phyloP scores from a whole-genome alignment of 768 basidiomycete species.

The Pisolithus tinctorius region DNA sequence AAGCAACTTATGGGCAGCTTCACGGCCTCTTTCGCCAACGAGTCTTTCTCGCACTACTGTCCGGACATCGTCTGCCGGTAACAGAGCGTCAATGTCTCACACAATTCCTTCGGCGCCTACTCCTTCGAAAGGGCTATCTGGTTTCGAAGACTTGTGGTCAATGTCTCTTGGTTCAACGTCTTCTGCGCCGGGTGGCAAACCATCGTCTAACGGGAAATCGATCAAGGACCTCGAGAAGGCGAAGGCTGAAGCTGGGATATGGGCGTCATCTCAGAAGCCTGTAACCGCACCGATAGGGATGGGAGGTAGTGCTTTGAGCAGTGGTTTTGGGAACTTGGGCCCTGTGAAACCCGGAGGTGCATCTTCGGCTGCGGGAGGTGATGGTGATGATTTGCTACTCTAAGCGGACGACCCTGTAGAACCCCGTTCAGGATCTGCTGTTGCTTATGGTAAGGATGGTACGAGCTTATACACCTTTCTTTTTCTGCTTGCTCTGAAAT shows the following conservation, averaged over 20 bases:
- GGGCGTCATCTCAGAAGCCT: constrained; percentile 43
- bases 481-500: neutral
- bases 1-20: constrained; percentile 17
- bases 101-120: constrained; percentile 17
- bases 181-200: constrained; percentile 26
- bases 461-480: neutral
- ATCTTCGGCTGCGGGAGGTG: constrained; percentile 19
- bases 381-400: constrained; percentile 35
- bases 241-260: constrained; percentile 74
- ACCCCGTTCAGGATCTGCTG: neutral
- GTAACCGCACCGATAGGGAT: constrained; percentile 8
- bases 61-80: constrained; percentile 5
- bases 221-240: constrained; percentile 89
- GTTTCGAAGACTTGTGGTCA: constrained; percentile 88
- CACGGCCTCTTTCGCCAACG: constrained; percentile 23
- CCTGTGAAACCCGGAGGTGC: constrained; percentile 11
- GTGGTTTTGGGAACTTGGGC: constrained; percentile 31
- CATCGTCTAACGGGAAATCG: constrained; percentile 50
- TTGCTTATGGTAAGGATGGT: neutral
- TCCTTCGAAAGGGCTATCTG: constrained; percentile 36
- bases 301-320: constrained; percentile 5
- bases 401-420: constrained; percentile 15
- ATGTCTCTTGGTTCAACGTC: constrained; percentile 57
- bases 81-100: constrained; percentile 10
- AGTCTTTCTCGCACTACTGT: constrained; percentile 8